Base-by-base conservation (phyloP, 768 basidiomycete genomes). In the Favolaschia claudopus region DNA sequence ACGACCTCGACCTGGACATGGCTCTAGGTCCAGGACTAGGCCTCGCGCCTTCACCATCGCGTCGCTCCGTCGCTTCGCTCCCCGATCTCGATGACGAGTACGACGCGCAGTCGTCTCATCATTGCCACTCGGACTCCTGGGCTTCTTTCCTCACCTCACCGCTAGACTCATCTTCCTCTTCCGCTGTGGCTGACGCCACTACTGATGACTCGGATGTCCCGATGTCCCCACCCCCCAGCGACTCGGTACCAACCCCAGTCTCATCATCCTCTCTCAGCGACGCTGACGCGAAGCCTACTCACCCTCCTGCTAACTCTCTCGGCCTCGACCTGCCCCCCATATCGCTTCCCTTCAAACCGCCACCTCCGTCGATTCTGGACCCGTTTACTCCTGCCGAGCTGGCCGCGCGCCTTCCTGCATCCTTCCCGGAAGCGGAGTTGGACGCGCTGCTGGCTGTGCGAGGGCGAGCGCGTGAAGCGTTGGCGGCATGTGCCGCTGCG, bases 1-100 rank as follows among this genome's bases (percentile, higher is more conserved):
- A 64, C 37, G 58, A 56, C 33, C 63, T 64, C 45, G 58, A 60
- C 19, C 48, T 57, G 55, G 58, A 60, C 20, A n/a, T n/a, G n/a
- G n/a, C n/a, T n/a, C 14, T 64, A 4, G 53, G 37, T 5, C 54
- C 54, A 7, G 57, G 52, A 15, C 25, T 48, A 12, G 55, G 37
- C 44, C 47, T 47, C 48, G 44, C 53, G 6, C 39, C 48, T 4
- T 56, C 60, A 10, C 60, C 60, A 6, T 50, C 52, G 10, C 57
- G 62, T n/a, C 52, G 57, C 29, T 24, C 27, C 33, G 46, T 54
- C 22, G 19, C 57, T 7, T 63, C 47, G 28, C 57, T 55, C 22
- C 57, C 48, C 7, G 44, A 42, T 3, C 42, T 55, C 13, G 55
- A 57, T 34, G 55, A 54, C 17, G 22, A 22, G 19, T 55, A 53